Evolutionary conservation across 2,329 filamentous ascomycete genomes (phyloP).

Genomic region (Pestalotiopsis sp.): DNA sequence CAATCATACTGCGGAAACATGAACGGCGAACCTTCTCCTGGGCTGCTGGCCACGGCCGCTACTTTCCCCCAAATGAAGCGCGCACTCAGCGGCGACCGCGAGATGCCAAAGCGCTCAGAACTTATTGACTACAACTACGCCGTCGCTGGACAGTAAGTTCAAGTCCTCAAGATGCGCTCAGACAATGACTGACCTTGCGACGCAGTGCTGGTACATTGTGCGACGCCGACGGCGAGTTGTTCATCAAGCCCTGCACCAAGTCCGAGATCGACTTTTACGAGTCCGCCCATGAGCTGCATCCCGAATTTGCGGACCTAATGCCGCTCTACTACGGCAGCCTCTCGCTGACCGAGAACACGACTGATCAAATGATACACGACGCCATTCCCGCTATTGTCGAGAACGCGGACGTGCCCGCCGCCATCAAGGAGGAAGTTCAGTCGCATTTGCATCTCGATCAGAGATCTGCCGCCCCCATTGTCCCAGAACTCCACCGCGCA

Average conservation of each 20-base stretch:
- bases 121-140: conserved; percentile 74
- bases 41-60: conserved; percentile 15
- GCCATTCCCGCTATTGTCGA: conserved; percentile 46
- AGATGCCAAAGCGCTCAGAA: conserved; percentile 60
- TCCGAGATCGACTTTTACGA: conserved; percentile 92
- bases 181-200: conserved; percentile 20
- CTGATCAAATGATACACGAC: conserved; percentile 51
- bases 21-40: conserved; percentile 9
- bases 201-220: conserved; percentile 86
- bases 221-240: conserved; percentile 79
- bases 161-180: conserved; percentile 11
- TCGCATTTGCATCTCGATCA: conserved; percentile 35
- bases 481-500: conserved; percentile 21
- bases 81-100: conserved; percentile 28
- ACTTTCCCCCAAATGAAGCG: conserved; percentile 22
- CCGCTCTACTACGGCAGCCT: conserved; percentile 85
- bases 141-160: conserved; percentile 81
- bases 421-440: conserved; percentile 44
- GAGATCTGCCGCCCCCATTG: conserved; percentile 15
- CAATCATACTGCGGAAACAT: conserved; percentile 3
- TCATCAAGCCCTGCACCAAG: conserved; percentile 91
- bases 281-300: conserved; percentile 65
- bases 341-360: conserved; percentile 61
- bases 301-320: conserved; percentile 78
- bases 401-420: conserved; percentile 39